These are phyloP conservation scores for Lentinula aciculospora DNA, from an alignment of 768 basidiomycete genomes.

Conservation along the genomic window DNA sequence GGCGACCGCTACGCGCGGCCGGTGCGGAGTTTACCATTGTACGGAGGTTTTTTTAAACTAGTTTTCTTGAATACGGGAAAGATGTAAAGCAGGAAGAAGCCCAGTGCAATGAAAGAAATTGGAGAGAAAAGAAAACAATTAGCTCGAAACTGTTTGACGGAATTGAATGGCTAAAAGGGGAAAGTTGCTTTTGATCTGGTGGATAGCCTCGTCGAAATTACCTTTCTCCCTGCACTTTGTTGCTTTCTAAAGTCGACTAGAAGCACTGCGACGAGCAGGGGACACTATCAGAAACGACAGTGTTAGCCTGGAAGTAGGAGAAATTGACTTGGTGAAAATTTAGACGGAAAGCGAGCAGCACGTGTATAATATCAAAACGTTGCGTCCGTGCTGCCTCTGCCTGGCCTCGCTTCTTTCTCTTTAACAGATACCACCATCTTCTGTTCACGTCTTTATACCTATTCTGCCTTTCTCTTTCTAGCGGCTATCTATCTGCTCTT, in stretches of 20 bases:
- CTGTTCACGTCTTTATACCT: neutral
- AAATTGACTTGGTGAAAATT: neutral
- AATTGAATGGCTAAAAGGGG: neutral
- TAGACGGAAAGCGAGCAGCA: neutral
- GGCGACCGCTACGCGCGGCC: neutral
- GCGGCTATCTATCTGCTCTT: slow-evolving; percentile 48
- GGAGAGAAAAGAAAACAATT: neutral
- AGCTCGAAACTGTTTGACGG: neutral
- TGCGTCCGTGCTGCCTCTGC: neutral
- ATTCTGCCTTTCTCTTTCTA: slow-evolving; percentile 19
- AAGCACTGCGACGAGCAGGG: neutral
- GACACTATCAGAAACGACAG: neutral
- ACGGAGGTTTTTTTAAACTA: neutral
- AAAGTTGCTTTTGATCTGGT: neutral
- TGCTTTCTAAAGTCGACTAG: neutral
- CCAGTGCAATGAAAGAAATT: neutral
- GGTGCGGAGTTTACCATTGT: neutral
- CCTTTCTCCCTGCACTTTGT: neutral
- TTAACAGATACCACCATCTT: neutral
- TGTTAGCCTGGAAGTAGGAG: neutral
- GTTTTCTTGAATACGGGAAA: neutral
- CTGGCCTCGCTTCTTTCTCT: neutral
- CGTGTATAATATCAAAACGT: neutral
- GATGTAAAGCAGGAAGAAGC: neutral
- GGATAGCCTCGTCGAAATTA: neutral